These are phyloP conservation scores for Hygrocybe punicea DNA, from an alignment of 768 basidiomycete genomes.

Conservation along the genomic window DNA sequence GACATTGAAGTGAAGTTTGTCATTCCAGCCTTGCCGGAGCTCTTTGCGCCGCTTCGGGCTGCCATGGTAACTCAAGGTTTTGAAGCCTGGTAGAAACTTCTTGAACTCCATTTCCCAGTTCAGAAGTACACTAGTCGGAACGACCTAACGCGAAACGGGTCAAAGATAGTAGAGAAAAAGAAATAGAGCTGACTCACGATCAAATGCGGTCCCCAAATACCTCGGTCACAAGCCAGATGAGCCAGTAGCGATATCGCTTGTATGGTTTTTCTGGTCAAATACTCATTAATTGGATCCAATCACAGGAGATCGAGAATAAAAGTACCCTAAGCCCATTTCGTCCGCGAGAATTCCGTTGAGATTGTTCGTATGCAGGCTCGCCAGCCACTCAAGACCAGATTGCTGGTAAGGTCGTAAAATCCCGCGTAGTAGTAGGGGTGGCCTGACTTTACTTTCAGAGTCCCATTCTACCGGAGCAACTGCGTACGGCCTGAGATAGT, in stretches of 20 bases:
- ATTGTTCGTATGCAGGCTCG: conserved; percentile 76
- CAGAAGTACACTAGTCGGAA: conserved; percentile 87
- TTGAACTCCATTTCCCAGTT: conserved; percentile 99
- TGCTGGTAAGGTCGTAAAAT: conserved; percentile 90
- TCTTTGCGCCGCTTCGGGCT: conserved; percentile 85
- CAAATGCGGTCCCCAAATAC: conserved; percentile 91
- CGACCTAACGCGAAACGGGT: conserved; percentile 46
- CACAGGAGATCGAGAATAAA: not conserved
- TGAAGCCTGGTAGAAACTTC: conserved; percentile 89
- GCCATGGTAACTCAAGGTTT: conserved; percentile 87
- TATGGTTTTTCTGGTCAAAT: conserved; percentile 73
- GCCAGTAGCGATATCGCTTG: conserved; percentile 94
- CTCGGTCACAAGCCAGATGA: conserved; percentile 84
- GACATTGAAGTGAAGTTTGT: conserved; percentile 86
- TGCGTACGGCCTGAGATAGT: conserved; percentile 65
- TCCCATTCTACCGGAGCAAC: conserved; percentile 72
- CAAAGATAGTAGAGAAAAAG: conserved; percentile 18
- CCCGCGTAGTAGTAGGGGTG: conserved; percentile 79
- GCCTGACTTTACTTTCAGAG: conserved; percentile 50
- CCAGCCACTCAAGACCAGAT: conserved; percentile 90
- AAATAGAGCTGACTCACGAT: conserved; percentile 46
- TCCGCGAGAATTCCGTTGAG: conserved; percentile 85
- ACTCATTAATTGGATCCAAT: not conserved
- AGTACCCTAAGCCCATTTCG: conserved; percentile 90
- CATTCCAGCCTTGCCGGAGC: conserved; percentile 85